These are phyloP conservation scores for Litchi chinensis DNA, from an alignment of 345 rosid genomes.

Conservation along the genomic window DNA sequence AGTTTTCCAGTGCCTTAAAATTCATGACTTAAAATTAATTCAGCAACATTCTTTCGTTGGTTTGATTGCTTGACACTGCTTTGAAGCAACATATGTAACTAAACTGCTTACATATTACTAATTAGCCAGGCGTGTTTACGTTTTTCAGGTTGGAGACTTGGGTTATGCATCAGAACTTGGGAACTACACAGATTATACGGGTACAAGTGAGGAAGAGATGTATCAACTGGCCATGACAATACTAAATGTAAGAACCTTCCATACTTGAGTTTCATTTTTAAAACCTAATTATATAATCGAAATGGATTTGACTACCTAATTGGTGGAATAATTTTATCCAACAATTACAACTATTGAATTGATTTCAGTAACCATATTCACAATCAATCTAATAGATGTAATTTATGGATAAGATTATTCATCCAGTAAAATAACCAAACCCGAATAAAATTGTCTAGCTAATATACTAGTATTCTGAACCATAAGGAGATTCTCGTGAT, in stretches of 20 bases:
- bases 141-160: conserved; percentile 78
- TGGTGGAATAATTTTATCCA: no score
- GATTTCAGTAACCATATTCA: no score
- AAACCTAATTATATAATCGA: background rate
- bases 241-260: conserved; percentile 59
- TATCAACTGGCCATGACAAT: conserved; percentile 90
- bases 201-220: conserved; percentile 93
- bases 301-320: no score
- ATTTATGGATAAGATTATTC: no score
- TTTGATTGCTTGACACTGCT: background rate
- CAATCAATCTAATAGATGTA: no score
- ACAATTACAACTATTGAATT: no score
- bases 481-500: background rate
- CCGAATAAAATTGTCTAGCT: no score
- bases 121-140: background rate
- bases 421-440: no score
- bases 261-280: conserved; percentile 1
- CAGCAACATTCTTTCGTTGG: background rate
- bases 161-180: conserved; percentile 94
- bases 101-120: no score
- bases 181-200: conserved; percentile 92
- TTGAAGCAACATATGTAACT: conserved; percentile 5
- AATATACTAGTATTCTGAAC: background rate
- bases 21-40: background rate
- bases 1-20: conserved; percentile 17